phyloP scores from a whole-genome alignment of 2,329 filamentous ascomycete species.

The Xylariales sp. region DNA sequence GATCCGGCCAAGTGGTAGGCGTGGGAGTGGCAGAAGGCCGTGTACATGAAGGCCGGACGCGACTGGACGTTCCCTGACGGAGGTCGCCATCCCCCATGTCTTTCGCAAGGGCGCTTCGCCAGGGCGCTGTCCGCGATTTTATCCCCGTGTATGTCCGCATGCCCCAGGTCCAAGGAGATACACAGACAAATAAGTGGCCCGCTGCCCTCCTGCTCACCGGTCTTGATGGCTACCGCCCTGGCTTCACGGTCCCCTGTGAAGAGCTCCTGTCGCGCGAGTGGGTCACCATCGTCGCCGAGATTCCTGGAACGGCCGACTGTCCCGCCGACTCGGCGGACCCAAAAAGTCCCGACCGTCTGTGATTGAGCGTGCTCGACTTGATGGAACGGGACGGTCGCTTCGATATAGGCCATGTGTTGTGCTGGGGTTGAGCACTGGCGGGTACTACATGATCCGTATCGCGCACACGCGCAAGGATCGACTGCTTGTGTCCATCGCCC shows the following conservation, averaged over 20 bases:
- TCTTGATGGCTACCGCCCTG: conserved; percentile 58
- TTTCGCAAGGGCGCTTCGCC: conserved; percentile 39
- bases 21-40: conserved; percentile 61
- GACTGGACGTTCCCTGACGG: conserved; percentile 55
- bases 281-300: conserved; percentile 58
- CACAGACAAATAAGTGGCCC: conserved; percentile 29
- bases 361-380: conserved; percentile 59
- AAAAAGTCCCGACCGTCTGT: conserved; percentile 54
- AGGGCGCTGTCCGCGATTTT: conserved; percentile 43
- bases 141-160: conserved; percentile 65
- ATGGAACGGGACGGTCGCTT: conserved; percentile 43
- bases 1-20: conserved; percentile 52
- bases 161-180: conserved; percentile 33
- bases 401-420: conserved; percentile 52
- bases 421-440: conserved; percentile 64
- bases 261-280: conserved; percentile 61
- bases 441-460: conserved; percentile 64
- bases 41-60: conserved; percentile 53
- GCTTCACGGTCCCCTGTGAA: conserved; percentile 56
- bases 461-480: conserved; percentile 59
- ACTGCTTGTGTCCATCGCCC: conserved; percentile 53
- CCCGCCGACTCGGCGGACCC: conserved; percentile 60
- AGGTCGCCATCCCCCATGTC: conserved; percentile 57
- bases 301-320: conserved; percentile 64
- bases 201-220: conserved; percentile 56